phyloP scores from a whole-genome alignment of 2,329 filamentous ascomycete species.

The Esteya vermicola region DNA sequence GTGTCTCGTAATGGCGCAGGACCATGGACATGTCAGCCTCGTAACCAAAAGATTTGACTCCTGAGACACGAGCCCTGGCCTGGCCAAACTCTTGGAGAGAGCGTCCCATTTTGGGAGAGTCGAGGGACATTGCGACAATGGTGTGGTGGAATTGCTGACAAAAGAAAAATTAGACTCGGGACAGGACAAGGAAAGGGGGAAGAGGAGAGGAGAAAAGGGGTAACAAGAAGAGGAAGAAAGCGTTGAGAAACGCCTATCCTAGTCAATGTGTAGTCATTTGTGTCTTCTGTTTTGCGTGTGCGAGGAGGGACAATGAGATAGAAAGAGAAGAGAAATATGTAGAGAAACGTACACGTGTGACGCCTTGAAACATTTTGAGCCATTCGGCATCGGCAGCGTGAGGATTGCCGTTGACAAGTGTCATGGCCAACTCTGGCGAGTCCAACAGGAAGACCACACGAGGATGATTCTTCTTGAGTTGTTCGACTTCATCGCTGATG shows the following conservation, averaged over 20 bases:
- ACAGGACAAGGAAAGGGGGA: too few species aligned
- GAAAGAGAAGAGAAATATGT: background rate
- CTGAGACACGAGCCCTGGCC: conserved; percentile 3
- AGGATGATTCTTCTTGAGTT: background rate
- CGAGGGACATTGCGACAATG: conserved; percentile 6
- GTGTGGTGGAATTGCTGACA: conserved; percentile 9
- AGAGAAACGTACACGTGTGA: conserved; percentile 3
- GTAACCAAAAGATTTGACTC: conserved; percentile 4
- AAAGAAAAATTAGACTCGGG: too few species aligned
- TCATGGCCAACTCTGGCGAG: conserved; percentile 7
- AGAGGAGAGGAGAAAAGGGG: background rate
- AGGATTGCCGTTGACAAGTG: conserved; percentile 1
- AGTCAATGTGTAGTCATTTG: too few species aligned
- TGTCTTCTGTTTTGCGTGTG: too few species aligned
- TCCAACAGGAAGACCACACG: conserved; percentile 9
- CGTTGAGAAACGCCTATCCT: too few species aligned
- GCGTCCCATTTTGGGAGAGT: conserved; percentile 1
- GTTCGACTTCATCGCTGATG: conserved; percentile 5
- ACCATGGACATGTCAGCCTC: conserved; percentile 8
- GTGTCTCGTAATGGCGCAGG: conserved; percentile 1
- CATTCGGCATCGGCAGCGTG: conserved; percentile 3
- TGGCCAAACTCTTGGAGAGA: conserved; percentile 1
- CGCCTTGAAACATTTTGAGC: conserved; percentile 4
- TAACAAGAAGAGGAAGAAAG: background rate
- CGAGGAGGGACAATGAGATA: too few species aligned